These are phyloP conservation scores for Aspergillus ochraceus DNA, from an alignment of 2,329 filamentous ascomycete genomes.

Conservation along the genomic window DNA sequence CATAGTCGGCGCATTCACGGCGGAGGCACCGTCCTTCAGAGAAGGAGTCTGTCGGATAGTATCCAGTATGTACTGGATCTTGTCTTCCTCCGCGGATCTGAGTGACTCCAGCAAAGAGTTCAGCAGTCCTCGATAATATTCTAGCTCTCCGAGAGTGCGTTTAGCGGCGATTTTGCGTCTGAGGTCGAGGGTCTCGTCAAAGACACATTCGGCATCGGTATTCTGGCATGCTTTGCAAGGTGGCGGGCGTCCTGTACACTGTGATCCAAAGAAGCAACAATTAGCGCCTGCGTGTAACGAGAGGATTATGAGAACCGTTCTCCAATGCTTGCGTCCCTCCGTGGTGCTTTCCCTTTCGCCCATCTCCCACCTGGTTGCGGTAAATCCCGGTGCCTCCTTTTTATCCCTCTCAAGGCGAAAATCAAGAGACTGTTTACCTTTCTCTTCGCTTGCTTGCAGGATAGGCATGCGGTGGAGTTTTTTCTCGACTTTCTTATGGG, in stretches of 20 bases:
- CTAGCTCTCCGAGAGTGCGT: constrained; percentile 35
- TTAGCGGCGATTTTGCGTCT: constrained; percentile 39
- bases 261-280: constrained; percentile 1
- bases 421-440: constrained; percentile 25
- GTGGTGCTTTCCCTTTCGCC: neutral
- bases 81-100: constrained; percentile 23
- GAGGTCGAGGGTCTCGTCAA: constrained; percentile 37
- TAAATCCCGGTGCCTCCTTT: neutral
- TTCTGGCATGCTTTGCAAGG: constrained; percentile 39
- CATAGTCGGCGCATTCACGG: constrained; percentile 19
- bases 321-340: neutral
- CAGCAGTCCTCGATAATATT: constrained; percentile 34
- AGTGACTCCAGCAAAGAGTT: constrained; percentile 31
- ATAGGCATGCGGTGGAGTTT: constrained; percentile 37
- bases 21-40: constrained; percentile 26
- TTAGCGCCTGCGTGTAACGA: neutral
- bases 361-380: neutral
- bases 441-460: constrained; percentile 39
- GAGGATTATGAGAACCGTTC: neutral
- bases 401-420: neutral
- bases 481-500: constrained; percentile 33
- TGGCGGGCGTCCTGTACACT: constrained; percentile 36
- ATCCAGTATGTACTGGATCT: constrained; percentile 25
- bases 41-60: constrained; percentile 30
- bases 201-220: constrained; percentile 31